Evolutionary conservation across 129 eudicot species (phyloP).

Genomic region (Apium graveolens): DNA sequence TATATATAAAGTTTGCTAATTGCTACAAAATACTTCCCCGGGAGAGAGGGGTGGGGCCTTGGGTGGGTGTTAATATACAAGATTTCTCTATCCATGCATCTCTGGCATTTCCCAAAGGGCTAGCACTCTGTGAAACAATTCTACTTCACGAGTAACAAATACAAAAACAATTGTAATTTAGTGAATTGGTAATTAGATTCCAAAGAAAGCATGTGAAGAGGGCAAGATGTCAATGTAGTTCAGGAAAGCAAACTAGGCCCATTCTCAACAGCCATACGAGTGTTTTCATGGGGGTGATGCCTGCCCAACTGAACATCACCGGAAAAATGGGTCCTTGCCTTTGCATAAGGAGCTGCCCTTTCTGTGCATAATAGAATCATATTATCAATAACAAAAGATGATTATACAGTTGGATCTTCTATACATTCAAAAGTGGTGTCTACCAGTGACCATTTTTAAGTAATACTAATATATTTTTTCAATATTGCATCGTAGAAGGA

Average conservation of each 20-base stretch:
- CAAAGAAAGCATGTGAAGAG: background rate
- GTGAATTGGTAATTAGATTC: background rate
- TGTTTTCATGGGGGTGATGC: slow-evolving; percentile 50
- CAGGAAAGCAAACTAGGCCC: slow-evolving; percentile 86
- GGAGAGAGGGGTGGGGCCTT: background rate
- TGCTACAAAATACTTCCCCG: background rate
- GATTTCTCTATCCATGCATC: background rate
- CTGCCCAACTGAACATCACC: slow-evolving; percentile 77
- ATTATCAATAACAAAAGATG: background rate
- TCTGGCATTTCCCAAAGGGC: background rate
- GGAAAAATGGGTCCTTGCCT: slow-evolving; percentile 63
- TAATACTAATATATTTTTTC: background rate
- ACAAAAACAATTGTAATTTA: background rate
- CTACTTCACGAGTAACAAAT: background rate
- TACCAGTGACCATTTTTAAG: background rate
- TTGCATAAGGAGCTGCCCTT: slow-evolving; percentile 94
- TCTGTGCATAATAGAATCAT: slow-evolving; percentile 35
- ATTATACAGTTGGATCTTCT: background rate
- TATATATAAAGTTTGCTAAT: background rate
- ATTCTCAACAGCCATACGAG: slow-evolving; percentile 83
- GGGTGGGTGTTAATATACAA: background rate
- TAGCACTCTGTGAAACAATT: background rate
- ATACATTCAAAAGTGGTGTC: background rate
- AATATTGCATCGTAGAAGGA: background rate
- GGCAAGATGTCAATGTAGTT: background rate